Base-by-base conservation (phyloP, 768 basidiomycete species). In the Lyophyllum shimeji region DNA sequence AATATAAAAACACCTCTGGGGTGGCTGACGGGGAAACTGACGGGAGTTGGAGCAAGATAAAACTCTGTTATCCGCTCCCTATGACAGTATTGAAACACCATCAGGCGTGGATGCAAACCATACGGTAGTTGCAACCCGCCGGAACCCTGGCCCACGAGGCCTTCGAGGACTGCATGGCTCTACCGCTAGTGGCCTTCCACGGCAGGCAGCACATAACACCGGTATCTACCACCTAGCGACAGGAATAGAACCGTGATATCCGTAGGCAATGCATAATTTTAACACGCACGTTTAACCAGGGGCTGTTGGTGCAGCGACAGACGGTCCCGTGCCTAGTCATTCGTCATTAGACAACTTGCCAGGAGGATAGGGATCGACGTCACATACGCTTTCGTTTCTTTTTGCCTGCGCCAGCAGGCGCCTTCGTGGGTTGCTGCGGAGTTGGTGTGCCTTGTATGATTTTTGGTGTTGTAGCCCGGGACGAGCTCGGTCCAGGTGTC, bases 351-450 rank as follows among this genome's bases (percentile, higher is more conserved):
- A 50, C 53, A 13, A 50, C 17, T 33, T 13, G 24, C 39, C 31
- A 42, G 20, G 13, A 60, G 23, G 9, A 54, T 37, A 9, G 27
- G 27, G 44, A 29, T 23, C 43, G 29, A 40, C 37, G 33, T n/a
- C 18, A 73, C 86, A 53, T 68, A 86, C 90, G 83, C 76, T 91
- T 92, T 67, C 82, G 83, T 72, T 87, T 93, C 74, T 88, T 90
- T 67, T 83, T 89, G 21, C 80, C 81, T 15, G 73, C 81, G 2
- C 81, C 84, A 1, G 76, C 64, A 0, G 75, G 72, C 4, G 75
- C 78, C 66, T 81, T 87, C 21, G 55, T 47, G 39, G 74, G 60
- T 51, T 87, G 86, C 61, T 78, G 81, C 15, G 77, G 68, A n/a
- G 62, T 50, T 18, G 66, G 65, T 18, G 61, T 58, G 20, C 44